These are phyloP conservation scores for Juncus inflexus DNA, from an alignment of 176 grass and related monocot genomes.

Conservation along the genomic window DNA sequence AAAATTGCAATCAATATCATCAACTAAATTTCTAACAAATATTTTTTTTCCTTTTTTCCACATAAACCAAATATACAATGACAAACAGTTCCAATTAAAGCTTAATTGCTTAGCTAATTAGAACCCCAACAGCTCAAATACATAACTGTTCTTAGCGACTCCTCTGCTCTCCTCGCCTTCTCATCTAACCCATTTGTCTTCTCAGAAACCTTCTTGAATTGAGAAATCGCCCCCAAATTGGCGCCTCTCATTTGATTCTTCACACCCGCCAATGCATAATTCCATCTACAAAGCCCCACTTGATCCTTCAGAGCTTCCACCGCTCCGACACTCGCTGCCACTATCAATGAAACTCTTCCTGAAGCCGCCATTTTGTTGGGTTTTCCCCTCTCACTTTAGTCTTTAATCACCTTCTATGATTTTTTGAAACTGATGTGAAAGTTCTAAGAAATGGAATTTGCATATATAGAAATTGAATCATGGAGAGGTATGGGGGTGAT, in stretches of 20 bases:
- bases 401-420: not conserved
- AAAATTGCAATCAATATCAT: too few species aligned
- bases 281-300: conserved; percentile 57
- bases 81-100: too few species aligned
- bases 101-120: conserved; percentile 21
- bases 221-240: conserved; percentile 9
- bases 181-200: not conserved
- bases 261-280: conserved; percentile 42
- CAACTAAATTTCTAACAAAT: too few species aligned
- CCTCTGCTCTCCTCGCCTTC: conserved; percentile 37
- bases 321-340: conserved; percentile 45
- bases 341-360: conserved; percentile 41
- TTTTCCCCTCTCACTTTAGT: not conserved
- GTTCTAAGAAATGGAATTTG: not conserved
- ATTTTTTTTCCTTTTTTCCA: too few species aligned
- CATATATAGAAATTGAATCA: conserved; percentile 13
- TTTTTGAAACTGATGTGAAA: not conserved
- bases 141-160: conserved; percentile 54
- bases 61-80: too few species aligned
- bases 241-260: conserved; percentile 32
- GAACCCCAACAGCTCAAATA: conserved; percentile 61
- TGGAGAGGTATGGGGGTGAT: not conserved
- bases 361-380: conserved; percentile 26
- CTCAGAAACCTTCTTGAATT: conserved; percentile 19
- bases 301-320: conserved; percentile 84